phyloP scores from a whole-genome alignment of 2,329 filamentous ascomycete genomes.

The Mariannaea elegans region DNA sequence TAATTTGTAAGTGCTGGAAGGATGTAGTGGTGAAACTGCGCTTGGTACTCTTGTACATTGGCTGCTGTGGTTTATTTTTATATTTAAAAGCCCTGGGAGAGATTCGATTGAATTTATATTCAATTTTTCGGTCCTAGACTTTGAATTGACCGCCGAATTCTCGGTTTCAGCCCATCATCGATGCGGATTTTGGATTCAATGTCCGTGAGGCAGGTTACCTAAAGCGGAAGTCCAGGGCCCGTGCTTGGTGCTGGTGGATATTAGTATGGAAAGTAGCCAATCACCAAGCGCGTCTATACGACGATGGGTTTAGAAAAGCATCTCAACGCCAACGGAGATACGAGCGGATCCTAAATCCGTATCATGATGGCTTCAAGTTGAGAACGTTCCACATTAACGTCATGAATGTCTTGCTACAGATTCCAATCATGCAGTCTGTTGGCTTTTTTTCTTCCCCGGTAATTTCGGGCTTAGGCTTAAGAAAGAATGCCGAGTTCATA shows the following conservation, averaged over 20 bases:
- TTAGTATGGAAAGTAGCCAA: background rate
- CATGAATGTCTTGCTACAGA: background rate
- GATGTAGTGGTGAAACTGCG: too few relatives aligned
- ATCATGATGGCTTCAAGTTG: constrained; percentile 8
- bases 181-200: constrained; percentile 16
- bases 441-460: background rate
- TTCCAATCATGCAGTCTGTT: background rate
- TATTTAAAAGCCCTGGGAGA: too few relatives aligned
- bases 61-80: too few relatives aligned
- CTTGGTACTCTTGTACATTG: too few relatives aligned
- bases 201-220: constrained; percentile 3
- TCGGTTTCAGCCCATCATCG: constrained; percentile 1
- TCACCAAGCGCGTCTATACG: constrained; percentile 14
- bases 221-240: background rate
- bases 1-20: too few relatives aligned
- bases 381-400: too few relatives aligned
- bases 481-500: constrained; percentile 18
- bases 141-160: background rate
- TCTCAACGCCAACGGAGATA: constrained; percentile 19
- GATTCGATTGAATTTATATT: background rate
- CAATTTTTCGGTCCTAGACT: background rate
- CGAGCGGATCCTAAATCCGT: constrained; percentile 14
- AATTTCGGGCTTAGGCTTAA: background rate
- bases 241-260: constrained; percentile 4
- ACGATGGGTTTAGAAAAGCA: constrained; percentile 14